Conservation (phyloP, 768 basidiomycete species). For the Lactarius evosmus region DNA sequence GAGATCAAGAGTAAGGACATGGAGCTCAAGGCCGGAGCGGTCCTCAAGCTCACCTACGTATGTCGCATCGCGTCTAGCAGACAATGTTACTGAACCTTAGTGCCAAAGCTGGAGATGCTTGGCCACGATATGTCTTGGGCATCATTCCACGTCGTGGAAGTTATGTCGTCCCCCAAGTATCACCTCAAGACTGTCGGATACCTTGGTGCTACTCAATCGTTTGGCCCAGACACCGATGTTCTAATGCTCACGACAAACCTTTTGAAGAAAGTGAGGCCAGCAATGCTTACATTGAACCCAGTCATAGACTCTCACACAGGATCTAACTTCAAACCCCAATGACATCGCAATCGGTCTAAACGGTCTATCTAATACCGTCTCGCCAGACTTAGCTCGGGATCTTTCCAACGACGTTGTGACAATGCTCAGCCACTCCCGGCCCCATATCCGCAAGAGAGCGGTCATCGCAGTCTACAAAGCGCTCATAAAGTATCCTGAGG, state of each 20-base stretch:
- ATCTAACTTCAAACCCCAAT: conserved; percentile 70
- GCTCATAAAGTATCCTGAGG: conserved; percentile 79
- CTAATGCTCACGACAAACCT: conserved; percentile 96
- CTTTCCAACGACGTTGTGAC: conserved; percentile 78
- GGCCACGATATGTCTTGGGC: conserved; percentile 95
- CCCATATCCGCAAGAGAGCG: conserved; percentile 87
- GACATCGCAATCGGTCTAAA: conserved; percentile 76
- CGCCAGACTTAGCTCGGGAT: conserved; percentile 87
- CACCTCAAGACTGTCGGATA: conserved; percentile 97
- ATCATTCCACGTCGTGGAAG: conserved; percentile 95
- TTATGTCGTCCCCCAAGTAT: conserved; percentile 90
- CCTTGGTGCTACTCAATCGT: conserved; percentile 88
- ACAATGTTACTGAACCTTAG: conserved; percentile 20
- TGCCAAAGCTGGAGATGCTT: conserved; percentile 90
- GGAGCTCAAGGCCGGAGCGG: conserved; percentile 93
- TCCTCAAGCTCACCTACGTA: conserved; percentile 96
- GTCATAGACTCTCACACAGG: conserved; percentile 45
- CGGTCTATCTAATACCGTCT: conserved; percentile 81
- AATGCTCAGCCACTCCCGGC: conserved; percentile 86
- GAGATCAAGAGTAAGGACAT: conserved; percentile 94
- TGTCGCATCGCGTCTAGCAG: conserved; percentile 38
- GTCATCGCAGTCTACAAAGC: conserved; percentile 80
- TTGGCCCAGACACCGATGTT: conserved; percentile 92
- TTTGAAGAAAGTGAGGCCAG: conserved; percentile 75
- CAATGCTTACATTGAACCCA: conserved; percentile 10